These are phyloP conservation scores for Pichia membranifaciens DNA, from an alignment of 805 yeast genomes.

Conservation along the genomic window DNA sequence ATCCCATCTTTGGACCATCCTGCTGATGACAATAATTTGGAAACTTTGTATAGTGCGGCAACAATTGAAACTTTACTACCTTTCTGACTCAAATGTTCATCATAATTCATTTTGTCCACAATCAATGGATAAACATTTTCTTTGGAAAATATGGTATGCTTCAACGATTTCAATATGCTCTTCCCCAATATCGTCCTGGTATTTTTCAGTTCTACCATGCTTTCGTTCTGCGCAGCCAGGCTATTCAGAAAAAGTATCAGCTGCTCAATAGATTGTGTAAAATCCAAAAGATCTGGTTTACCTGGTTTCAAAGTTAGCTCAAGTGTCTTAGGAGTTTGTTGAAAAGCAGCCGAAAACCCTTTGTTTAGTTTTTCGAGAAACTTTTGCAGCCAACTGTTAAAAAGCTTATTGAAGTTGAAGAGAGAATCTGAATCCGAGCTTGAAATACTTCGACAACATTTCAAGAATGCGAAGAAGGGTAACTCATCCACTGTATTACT, in stretches of 20 bases:
- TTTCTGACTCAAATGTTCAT: not conserved
- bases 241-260: conserved; percentile 22
- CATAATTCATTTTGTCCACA: conserved; percentile 18
- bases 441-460: conserved; percentile 11
- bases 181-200: conserved; percentile 20
- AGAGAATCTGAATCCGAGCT: conserved; percentile 5
- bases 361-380: conserved; percentile 15
- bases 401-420: conserved; percentile 22
- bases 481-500: conserved; percentile 11
- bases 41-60: conserved; percentile 16
- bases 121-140: conserved; percentile 25
- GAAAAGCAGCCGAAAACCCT: conserved; percentile 10
- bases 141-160: conserved; percentile 20
- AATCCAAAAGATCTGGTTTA: conserved; percentile 2
- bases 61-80: conserved; percentile 7
- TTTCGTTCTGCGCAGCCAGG: conserved; percentile 7
- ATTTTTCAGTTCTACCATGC: conserved; percentile 12
- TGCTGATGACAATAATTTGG: conserved; percentile 19
- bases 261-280: conserved; percentile 18
- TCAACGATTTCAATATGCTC: conserved; percentile 18
- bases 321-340: conserved; percentile 9
- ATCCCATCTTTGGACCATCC: conserved; percentile 29
- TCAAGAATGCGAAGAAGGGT: conserved; percentile 17
- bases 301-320: conserved; percentile 5
- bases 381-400: conserved; percentile 20